Conservation (phyloP, 176 grass and related monocot species). For the Triticum dicoccoides region DNA sequence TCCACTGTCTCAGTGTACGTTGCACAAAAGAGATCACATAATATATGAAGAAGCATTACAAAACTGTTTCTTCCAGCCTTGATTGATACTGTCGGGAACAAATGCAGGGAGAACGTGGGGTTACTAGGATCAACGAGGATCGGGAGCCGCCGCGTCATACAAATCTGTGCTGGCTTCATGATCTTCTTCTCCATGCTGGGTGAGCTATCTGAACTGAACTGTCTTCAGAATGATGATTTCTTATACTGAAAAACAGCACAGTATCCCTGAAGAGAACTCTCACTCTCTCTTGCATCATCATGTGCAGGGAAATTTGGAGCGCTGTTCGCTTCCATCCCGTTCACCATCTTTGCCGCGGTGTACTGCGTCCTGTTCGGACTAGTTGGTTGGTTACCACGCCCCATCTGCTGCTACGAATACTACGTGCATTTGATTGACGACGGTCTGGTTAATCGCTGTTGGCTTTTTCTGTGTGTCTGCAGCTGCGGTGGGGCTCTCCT, state of each 20-base stretch:
- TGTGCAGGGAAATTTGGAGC: constrained; percentile 91
- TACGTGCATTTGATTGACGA: neutral
- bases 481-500: constrained; percentile 93
- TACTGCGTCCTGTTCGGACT: constrained; percentile 89
- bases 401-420: neutral
- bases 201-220: constrained; percentile 19
- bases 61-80: neutral
- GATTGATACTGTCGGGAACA: neutral
- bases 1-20: constrained; percentile 84
- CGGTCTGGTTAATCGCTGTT: constrained; percentile 9
- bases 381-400: constrained; percentile 53
- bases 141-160: constrained; percentile 87
- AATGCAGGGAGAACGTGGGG: constrained; percentile 90
- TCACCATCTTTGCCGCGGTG: constrained; percentile 89
- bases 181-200: constrained; percentile 98
- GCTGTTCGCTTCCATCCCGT: constrained; percentile 90
- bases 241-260: neutral
- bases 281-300: neutral
- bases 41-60: neutral
- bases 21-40: neutral
- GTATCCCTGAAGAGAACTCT: neutral
- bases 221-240: constrained; percentile 1
- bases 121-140: constrained; percentile 85
- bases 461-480: constrained; percentile 9
- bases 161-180: constrained; percentile 97